phyloP scores from a whole-genome alignment of 805 yeast genomes.

The Saccharomycopsis schoenii region DNA sequence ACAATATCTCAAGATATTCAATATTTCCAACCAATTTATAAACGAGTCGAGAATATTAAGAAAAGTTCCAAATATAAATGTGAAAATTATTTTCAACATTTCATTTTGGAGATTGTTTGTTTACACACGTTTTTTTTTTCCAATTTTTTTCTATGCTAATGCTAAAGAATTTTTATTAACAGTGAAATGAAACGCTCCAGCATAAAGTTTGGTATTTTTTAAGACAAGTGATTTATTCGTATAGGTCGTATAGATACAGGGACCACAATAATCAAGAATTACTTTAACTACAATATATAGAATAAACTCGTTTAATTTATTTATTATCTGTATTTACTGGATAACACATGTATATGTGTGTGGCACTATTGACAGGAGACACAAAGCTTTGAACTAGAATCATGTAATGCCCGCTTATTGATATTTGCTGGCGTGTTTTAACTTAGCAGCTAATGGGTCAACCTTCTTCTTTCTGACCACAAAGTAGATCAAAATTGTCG shows the following conservation, averaged over 20 bases:
- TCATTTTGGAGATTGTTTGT: too few species aligned
- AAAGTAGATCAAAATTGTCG: slow-evolving; percentile 53
- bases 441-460: slow-evolving; percentile 36
- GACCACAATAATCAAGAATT: not conserved
- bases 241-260: not conserved
- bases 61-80: too few species aligned
- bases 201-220: too few species aligned
- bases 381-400: too few species aligned
- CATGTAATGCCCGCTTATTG: slow-evolving; percentile 6
- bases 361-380: not conserved
- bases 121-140: too few species aligned
- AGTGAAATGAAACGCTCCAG: not conserved
- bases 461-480: slow-evolving; percentile 36
- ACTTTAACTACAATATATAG: not conserved
- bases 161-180: too few species aligned
- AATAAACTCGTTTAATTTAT: not conserved
- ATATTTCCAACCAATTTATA: too few species aligned
- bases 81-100: too few species aligned
- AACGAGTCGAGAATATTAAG: too few species aligned
- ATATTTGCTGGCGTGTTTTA: slow-evolving; percentile 38
- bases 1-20: too few species aligned
- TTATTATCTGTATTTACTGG: not conserved
- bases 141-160: too few species aligned
- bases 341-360: not conserved
- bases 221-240: not conserved